A percentile compares a stretch with the other conserved stretches of the same genome.
Evolutionary conservation across 1,284 basidiomycete genomes (phyloP).

Genomic region (Meira miltonrushii): DNA sequence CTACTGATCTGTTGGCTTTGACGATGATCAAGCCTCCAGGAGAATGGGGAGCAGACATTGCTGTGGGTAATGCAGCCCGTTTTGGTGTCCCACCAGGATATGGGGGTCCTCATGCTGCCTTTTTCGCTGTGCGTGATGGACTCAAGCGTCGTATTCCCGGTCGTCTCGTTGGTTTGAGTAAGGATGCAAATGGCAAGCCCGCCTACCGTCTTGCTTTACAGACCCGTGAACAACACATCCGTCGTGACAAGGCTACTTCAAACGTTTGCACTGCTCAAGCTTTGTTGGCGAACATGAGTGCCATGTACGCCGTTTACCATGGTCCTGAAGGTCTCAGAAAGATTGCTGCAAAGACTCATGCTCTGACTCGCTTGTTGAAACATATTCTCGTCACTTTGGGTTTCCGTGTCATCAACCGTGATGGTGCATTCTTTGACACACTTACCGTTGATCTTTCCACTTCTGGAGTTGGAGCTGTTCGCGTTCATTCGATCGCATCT

Average conservation of each 20-base stretch:
- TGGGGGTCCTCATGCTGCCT: constrained; percentile 64
- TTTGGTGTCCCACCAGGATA: constrained; percentile 65
- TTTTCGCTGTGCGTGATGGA: constrained; percentile 88
- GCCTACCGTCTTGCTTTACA: constrained; percentile 91
- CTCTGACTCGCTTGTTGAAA: constrained; percentile 76
- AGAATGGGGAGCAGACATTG: constrained; percentile 97
- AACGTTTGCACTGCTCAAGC: constrained; percentile 53
- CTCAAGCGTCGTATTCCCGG: constrained; percentile 97
- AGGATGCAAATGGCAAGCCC: constrained; percentile 74
- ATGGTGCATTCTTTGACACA: constrained; percentile 79
- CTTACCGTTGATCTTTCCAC: constrained; percentile 75
- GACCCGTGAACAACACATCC: constrained; percentile 53
- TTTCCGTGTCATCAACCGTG: constrained; percentile 59
- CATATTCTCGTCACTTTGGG: constrained; percentile 67
- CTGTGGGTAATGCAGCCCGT: constrained; percentile 86
- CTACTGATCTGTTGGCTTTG: constrained; percentile 85
- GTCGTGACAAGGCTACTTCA: constrained; percentile 39
- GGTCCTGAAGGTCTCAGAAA: constrained; percentile 78
- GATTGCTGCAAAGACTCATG: constrained; percentile 85
- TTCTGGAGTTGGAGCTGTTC: constrained; percentile 61
- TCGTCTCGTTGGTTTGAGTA: constrained; percentile 82
- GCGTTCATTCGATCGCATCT: constrained; percentile 67
- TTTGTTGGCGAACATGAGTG: constrained; percentile 49
- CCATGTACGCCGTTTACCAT: constrained; percentile 72
- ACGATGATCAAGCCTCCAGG: constrained; percentile 92